Evolutionary conservation across 163 green algal species (phyloP), one percentile per base, ranked within the genome.

Genomic region (Chlorella variabilis): DNA sequence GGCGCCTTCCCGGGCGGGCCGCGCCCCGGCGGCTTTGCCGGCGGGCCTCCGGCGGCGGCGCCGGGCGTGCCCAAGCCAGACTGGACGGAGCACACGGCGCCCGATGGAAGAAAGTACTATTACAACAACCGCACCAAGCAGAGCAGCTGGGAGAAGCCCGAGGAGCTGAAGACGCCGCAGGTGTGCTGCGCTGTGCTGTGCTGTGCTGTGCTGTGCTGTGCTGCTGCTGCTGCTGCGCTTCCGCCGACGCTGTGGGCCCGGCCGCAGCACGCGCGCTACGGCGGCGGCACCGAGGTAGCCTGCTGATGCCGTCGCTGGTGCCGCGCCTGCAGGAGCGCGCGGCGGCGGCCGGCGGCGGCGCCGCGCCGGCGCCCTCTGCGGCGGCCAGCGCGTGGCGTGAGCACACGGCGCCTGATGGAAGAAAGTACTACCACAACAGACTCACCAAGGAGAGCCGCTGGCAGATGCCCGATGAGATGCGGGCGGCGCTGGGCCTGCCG

Each of bases 71-170:
- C 34, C 36, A 84, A 75, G 74, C 66, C 61, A 11, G 91, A 89
- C 0, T 98, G 95, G 94, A 96, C 88, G 1, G 95, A 98, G 85
- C 93, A 97, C 85, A 93, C 83, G 0, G 91, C 91, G 2, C 93
- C 94, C 1, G 90, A 95, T 65, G 93, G 93, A 0, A 88, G 94
- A 56, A 97, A 93, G 86, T 98, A 98, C 75, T 98, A 95, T 84
- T 96, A 94, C 89, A 98, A 97, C 89, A 83, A 49, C 49, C 73
- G 75, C n/a, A 95, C 91, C 3, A 93, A 93, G 82, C 66, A 90
- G 83, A 94, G 89, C 4, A 85, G 56, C 17, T 98, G 94, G 94
- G 87, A 91, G 21, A 97, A 96, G 80, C 94, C 94, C 4, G 84
- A 87, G 29, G 93, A 94, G 79, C 77, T 97, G 29, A 71, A 73